Evolutionary conservation across 352 stramenopile species (phyloP).

Genomic region (Globisporangium splendens): DNA sequence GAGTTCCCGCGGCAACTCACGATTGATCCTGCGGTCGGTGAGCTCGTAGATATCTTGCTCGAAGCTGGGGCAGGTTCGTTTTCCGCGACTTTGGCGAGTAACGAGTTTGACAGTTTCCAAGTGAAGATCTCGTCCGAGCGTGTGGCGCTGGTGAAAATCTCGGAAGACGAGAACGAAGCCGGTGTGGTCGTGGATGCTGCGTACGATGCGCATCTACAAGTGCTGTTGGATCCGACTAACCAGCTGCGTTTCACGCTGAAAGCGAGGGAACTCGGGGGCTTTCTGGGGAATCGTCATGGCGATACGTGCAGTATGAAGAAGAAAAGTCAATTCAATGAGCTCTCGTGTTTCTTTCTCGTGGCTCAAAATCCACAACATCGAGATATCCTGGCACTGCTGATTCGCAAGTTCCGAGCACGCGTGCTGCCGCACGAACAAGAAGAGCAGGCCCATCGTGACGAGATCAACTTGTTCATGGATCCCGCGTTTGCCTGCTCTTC

Average conservation of each 20-base stretch:
- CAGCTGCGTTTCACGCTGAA: conserved; percentile 72
- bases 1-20: conserved; percentile 42
- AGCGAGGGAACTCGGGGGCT: conserved; percentile 69
- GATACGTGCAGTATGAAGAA: conserved; percentile 66
- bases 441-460: conserved; percentile 49
- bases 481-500: conserved; percentile 38
- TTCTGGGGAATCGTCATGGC: conserved; percentile 53
- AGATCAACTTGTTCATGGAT: conserved; percentile 71
- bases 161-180: conserved; percentile 61
- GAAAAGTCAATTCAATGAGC: conserved; percentile 27
- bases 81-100: conserved; percentile 73
- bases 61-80: conserved; percentile 69
- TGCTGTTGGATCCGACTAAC: conserved; percentile 65
- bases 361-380: conserved; percentile 77
- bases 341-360: conserved; percentile 77
- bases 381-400: conserved; percentile 69
- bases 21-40: conserved; percentile 58
- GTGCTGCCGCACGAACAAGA: conserved; percentile 45
- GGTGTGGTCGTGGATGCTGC: conserved; percentile 46
- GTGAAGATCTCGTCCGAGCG: conserved; percentile 59
- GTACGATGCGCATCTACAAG: conserved; percentile 65
- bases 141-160: conserved; percentile 67
- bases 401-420: conserved; percentile 68
- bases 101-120: conserved; percentile 80
- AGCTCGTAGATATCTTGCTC: conserved; percentile 70